phyloP scores from a whole-genome alignment of 2,329 filamentous ascomycete genomes.

The Phialocephala subalpina region DNA sequence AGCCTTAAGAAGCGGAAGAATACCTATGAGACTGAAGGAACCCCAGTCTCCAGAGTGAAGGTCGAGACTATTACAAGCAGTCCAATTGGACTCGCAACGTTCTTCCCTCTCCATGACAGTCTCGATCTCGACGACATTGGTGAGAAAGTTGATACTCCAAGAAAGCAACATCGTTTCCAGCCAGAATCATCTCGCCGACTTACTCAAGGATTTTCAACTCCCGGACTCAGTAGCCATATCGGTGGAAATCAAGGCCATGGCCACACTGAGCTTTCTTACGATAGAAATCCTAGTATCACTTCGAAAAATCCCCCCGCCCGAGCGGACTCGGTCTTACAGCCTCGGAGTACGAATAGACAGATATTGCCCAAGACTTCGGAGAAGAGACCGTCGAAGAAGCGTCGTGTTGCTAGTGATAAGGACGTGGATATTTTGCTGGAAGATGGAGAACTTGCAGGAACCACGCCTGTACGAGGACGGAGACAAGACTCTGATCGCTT shows the following conservation, averaged over 20 bases:
- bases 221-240: not conserved
- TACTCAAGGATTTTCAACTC: not conserved
- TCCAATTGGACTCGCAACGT: constrained; percentile 34
- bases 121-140: constrained; percentile 48
- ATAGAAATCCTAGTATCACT: not conserved
- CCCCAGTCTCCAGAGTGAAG: constrained; percentile 35
- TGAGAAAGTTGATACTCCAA: constrained; percentile 44
- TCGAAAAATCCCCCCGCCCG: constrained; percentile 19
- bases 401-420: constrained; percentile 28
- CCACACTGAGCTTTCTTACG: constrained; percentile 7
- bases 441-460: constrained; percentile 33
- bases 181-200: not conserved
- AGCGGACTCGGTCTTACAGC: constrained; percentile 33
- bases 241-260: constrained; percentile 9
- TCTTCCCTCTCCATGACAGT: constrained; percentile 38
- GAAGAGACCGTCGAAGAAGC: constrained; percentile 27
- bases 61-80: constrained; percentile 40
- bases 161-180: constrained; percentile 35
- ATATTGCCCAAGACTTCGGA: constrained; percentile 37
- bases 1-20: constrained; percentile 40
- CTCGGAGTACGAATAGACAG: constrained; percentile 38
- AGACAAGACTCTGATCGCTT: constrained; percentile 21
- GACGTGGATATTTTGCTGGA: constrained; percentile 35
- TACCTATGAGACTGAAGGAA: constrained; percentile 19
- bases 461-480: not conserved